Conservation (phyloP, 2,329 filamentous ascomycete species). For the Botrytis cinerea region DNA sequence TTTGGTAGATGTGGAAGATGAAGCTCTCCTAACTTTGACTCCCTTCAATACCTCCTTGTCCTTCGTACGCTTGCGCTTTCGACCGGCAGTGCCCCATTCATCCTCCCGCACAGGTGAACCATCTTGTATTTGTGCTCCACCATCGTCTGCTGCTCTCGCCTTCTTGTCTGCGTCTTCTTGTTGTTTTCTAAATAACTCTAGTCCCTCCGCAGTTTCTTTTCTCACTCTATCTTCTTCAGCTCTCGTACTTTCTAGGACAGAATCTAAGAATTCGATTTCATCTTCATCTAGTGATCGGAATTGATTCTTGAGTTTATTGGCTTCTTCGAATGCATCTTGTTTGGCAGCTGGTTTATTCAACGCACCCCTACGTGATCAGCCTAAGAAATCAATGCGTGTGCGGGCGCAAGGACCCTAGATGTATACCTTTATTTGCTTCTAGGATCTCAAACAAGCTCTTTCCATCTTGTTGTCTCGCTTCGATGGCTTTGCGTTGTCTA, state of each 20-base stretch:
- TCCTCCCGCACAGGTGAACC: constrained; percentile 37
- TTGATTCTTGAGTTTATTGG: constrained; percentile 70
- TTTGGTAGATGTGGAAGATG: constrained; percentile 22
- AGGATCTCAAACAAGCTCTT: constrained; percentile 72
- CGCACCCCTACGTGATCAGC: constrained; percentile 42
- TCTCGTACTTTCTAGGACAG: constrained; percentile 52
- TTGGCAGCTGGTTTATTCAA: constrained; percentile 62
- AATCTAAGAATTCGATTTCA: constrained; percentile 73
- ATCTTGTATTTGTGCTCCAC: constrained; percentile 27
- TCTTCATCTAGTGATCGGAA: constrained; percentile 77
- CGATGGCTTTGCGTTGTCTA: constrained; percentile 41
- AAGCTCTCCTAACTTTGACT: constrained; percentile 40
- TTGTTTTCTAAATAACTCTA: constrained; percentile 57
- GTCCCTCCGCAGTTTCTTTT: constrained; percentile 58
- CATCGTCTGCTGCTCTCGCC: constrained; percentile 31
- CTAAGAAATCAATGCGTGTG: constrained; percentile 14
- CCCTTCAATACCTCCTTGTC: constrained; percentile 44
- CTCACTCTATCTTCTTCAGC: constrained; percentile 56
- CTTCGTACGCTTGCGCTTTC: constrained; percentile 46
- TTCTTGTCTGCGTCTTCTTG: constrained; percentile 46
- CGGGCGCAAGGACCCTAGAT: constrained; percentile 21
- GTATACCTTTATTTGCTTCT: constrained; percentile 76
- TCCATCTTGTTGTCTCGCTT: constrained; percentile 46
- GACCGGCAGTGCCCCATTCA: constrained; percentile 42
- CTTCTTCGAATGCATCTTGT: constrained; percentile 79